Base-by-base conservation (phyloP, 108 stramenopile species). In the Cyclotella kingstonii region DNA sequence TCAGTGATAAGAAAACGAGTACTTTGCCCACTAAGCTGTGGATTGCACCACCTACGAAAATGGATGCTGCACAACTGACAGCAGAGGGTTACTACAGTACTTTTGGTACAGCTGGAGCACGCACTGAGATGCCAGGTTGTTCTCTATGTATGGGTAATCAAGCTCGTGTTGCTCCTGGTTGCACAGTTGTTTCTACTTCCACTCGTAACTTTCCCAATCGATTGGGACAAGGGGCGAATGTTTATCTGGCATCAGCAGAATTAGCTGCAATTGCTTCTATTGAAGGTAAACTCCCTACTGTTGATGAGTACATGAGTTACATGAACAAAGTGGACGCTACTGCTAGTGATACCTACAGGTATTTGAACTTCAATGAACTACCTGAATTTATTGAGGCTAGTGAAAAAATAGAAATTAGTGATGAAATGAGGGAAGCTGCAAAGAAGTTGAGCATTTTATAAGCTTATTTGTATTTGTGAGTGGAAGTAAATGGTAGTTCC, bases 161-260 rank as follows among this genome's bases (percentile, higher is more conserved):
- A 80, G 96, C 96, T 23, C 93, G 96, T 53, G 96, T 97, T 35
- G 90, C 78, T 45, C 94, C 94, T 33, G 83, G 87, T 40, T 90
- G 85, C 54, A 93, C 94, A 7, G 91, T 92, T 43, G 94, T 97
- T 43, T 93, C 91, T 10, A 97, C 96, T 53, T 90, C 88, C 45
- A 97, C 96, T 12, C 79, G 96, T 33, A 97, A 97, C 83, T 97
- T 97, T 83, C 96, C 96, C 60, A 97, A 97, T 80, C 91, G 96
- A 55, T 76, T 97, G 36, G 96, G 96, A 72, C 92, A 95, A 78
- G 96, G 96, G 19, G 87, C 96, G 5, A 90, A 95, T 68, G 96
- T 97, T 18, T 97, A 86, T 70, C 79, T 97, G 47, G 91, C 96
- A 44, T 83, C 81, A 49, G 94, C 96, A 25, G 96, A 97, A 60